Conservation (phyloP, 208 protist species). For the Leishmania major region DNA sequence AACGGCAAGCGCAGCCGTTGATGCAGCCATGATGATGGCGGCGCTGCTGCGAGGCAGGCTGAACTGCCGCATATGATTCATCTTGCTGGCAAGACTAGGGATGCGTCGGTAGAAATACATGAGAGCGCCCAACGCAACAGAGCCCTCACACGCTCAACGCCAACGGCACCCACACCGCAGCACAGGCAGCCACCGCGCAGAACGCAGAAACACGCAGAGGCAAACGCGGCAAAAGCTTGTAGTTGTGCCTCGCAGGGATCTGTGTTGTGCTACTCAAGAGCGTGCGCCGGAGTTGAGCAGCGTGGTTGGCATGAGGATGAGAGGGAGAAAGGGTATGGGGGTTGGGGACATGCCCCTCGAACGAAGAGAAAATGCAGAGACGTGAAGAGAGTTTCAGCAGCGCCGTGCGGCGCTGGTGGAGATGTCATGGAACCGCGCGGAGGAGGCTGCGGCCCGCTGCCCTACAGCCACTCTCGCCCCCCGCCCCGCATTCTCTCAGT, state of each 20-base stretch:
- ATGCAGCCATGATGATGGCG: background rate
- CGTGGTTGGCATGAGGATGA: background rate
- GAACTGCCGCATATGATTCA: slow-evolving; percentile 9
- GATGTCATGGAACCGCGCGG: background rate
- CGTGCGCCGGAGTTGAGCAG: background rate
- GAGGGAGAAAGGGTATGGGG: background rate
- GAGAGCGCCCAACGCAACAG: background rate
- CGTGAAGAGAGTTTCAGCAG: background rate
- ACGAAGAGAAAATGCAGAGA: background rate
- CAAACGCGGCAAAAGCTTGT: background rate
- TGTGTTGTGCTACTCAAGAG: background rate
- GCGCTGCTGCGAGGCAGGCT: slow-evolving; percentile 6
- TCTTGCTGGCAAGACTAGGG: background rate
- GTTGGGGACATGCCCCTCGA: background rate
- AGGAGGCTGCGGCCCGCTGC: background rate
- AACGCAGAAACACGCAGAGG: background rate
- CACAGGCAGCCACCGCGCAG: background rate
- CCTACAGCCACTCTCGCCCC: background rate
- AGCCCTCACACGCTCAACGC: background rate
- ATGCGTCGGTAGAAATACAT: background rate
- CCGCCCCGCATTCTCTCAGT: background rate
- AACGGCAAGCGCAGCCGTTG: slow-evolving; percentile 11
- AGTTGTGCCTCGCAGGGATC: background rate
- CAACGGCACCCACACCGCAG: background rate
- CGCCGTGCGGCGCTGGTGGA: background rate